Evolutionary conservation across 1,284 basidiomycete species (phyloP).

Genomic region (Trichosporon sp.): DNA sequence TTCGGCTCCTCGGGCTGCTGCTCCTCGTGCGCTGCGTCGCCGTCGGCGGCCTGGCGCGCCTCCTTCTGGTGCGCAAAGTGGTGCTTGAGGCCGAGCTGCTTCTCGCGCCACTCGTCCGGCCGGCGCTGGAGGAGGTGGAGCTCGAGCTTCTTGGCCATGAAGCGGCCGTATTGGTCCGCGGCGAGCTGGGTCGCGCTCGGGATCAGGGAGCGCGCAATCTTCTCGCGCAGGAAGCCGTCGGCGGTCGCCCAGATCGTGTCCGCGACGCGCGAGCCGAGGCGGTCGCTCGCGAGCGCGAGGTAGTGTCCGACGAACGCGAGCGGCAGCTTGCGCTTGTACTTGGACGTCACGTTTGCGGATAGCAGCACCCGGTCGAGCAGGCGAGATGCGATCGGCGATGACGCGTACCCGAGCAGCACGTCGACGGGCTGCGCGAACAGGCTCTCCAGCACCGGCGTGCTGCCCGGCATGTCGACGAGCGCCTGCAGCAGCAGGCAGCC

Average conservation of each 20-base stretch:
- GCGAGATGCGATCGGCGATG: constrained; percentile 69
- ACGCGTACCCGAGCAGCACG: constrained; percentile 63
- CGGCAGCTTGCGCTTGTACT: constrained; percentile 67
- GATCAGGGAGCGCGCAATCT: constrained; percentile 75
- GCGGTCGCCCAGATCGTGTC: constrained; percentile 80
- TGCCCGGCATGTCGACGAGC: constrained; percentile 65
- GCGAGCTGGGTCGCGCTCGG: constrained; percentile 65
- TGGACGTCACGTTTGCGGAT: constrained; percentile 61
- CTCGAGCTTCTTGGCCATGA: constrained; percentile 72
- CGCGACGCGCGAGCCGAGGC: constrained; percentile 79
- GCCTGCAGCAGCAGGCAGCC: constrained; percentile 80
- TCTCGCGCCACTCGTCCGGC: constrained; percentile 74
- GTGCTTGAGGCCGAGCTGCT: constrained; percentile 50
- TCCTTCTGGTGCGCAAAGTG: constrained; percentile 48
- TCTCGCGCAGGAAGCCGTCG: constrained; percentile 88
- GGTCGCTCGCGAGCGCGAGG: constrained; percentile 72
- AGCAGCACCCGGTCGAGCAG: constrained; percentile 74
- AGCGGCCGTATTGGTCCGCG: constrained; percentile 76
- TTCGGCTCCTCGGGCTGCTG: not conserved
- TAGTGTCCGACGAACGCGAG: constrained; percentile 70
- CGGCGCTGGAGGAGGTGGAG: constrained; percentile 70
- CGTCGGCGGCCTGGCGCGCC: constrained; percentile 2
- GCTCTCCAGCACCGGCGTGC: constrained; percentile 61
- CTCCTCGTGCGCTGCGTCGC: constrained; percentile 9
- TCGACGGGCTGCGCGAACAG: constrained; percentile 59